A percentile compares a stretch with the other conserved stretches of the same genome.
Conservation (phyloP, 2,329 filamentous ascomycete genomes). For the Epichloe brachyelytri region DNA sequence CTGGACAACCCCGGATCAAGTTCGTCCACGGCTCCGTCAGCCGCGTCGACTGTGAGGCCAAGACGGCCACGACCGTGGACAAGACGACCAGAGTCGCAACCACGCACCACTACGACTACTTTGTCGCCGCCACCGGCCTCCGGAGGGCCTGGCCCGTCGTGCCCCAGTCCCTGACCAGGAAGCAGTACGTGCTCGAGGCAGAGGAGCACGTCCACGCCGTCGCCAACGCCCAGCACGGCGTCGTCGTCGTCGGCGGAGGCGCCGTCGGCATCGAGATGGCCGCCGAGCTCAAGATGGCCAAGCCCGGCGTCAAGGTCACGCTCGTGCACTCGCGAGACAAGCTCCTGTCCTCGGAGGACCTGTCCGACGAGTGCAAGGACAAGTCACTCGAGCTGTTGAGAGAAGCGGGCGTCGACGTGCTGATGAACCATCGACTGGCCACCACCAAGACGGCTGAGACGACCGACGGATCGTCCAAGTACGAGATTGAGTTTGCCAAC, state of each 20-base stretch:
- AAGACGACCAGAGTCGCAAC: slow-evolving; percentile 28
- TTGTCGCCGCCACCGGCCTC: slow-evolving; percentile 60
- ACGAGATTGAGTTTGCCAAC: slow-evolving; percentile 45
- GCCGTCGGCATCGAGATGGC: slow-evolving; percentile 77
- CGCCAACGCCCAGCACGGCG: slow-evolving; percentile 37
- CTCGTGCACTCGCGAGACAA: slow-evolving; percentile 60
- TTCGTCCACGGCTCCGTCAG: slow-evolving; percentile 54
- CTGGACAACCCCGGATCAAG: slow-evolving; percentile 48
- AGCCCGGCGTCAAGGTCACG: slow-evolving; percentile 53
- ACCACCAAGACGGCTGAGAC: slow-evolving; percentile 32
- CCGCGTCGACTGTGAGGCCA: slow-evolving; percentile 44
- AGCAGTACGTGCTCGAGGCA: slow-evolving; percentile 51
- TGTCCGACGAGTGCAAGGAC: slow-evolving; percentile 58
- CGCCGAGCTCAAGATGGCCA: slow-evolving; percentile 57
- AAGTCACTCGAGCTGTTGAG: slow-evolving; percentile 43
- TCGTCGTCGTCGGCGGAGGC: slow-evolving; percentile 63
- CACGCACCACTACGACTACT: slow-evolving; percentile 54
- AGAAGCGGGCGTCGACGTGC: slow-evolving; percentile 50
- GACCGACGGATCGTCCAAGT: slow-evolving; percentile 25
- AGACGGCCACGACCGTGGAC: slow-evolving; percentile 44
- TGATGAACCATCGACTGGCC: slow-evolving; percentile 47
- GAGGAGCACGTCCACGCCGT: slow-evolving; percentile 45
- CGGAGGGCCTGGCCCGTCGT: slow-evolving; percentile 60
- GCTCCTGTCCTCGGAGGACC: slow-evolving; percentile 59
- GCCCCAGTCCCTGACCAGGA: slow-evolving; percentile 49